Evolutionary conservation across 305 asterid genomes (phyloP).

Genomic region (Fraxinus floribunda): DNA sequence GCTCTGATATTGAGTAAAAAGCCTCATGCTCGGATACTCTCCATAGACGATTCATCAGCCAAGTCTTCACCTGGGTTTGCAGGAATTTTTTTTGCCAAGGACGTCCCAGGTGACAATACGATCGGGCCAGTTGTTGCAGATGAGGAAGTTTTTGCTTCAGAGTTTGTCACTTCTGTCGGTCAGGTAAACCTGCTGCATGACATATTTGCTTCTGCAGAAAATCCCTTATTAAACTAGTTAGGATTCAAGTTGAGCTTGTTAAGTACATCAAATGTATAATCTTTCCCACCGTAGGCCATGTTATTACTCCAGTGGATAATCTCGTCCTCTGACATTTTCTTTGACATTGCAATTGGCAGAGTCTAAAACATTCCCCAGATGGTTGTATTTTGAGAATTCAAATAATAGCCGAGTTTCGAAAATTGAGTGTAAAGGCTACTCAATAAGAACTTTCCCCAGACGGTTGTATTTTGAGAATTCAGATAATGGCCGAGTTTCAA

Average conservation of each 20-base stretch:
- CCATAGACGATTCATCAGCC: constrained; percentile 68
- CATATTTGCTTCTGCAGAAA: constrained; percentile 1
- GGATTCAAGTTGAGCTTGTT: neutral
- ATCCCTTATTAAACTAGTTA: neutral
- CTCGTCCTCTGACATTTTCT: neutral
- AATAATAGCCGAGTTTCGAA: neutral
- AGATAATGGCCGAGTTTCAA: neutral
- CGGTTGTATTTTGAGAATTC: neutral
- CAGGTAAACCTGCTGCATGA: constrained; percentile 51
- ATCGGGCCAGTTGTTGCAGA: constrained; percentile 69
- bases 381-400: neutral
- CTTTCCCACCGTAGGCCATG: neutral
- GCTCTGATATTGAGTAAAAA: constrained; percentile 74
- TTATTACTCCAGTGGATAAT: constrained; percentile 4
- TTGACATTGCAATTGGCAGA: neutral
- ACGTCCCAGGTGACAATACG: constrained; percentile 64
- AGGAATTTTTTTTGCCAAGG: constrained; percentile 69
- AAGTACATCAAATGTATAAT: neutral
- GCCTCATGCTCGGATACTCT: constrained; percentile 85
- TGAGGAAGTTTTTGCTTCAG: constrained; percentile 83
- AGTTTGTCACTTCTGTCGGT: constrained; percentile 84
- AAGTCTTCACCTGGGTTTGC: constrained; percentile 74
- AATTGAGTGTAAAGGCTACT: neutral
- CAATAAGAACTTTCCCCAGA: neutral
- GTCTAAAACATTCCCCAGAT: neutral